phyloP scores from a whole-genome alignment of 805 yeast species.

The Kodamaea restingae region DNA sequence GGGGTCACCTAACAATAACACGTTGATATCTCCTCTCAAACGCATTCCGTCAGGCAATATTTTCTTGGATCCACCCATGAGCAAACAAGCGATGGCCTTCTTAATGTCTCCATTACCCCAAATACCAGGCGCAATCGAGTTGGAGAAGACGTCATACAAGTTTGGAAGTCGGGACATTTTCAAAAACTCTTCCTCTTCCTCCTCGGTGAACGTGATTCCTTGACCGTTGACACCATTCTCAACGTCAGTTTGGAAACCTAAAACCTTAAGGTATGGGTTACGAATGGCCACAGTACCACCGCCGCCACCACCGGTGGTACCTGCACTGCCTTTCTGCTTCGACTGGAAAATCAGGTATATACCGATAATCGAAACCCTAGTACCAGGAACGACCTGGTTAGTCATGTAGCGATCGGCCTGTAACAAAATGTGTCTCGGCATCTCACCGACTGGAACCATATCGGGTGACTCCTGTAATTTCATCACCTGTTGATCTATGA shows the following conservation, averaged over 20 bases:
- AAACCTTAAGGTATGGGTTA: slow-evolving; percentile 81
- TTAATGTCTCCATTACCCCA: slow-evolving; percentile 92
- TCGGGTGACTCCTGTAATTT: slow-evolving; percentile 97
- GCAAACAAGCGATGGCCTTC: slow-evolving; percentile 84
- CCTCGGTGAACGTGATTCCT: slow-evolving; percentile 68
- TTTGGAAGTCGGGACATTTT: slow-evolving; percentile 78
- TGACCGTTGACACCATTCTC: slow-evolving; percentile 62
- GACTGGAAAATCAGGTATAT: slow-evolving; percentile 84
- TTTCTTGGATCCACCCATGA: slow-evolving; percentile 93
- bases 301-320: slow-evolving; percentile 14
- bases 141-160: slow-evolving; percentile 78
- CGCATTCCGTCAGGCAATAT: slow-evolving; percentile 93
- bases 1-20: slow-evolving; percentile 91
- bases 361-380: slow-evolving; percentile 87
- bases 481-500: slow-evolving; percentile 90
- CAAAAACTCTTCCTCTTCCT: slow-evolving; percentile 90
- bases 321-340: slow-evolving; percentile 47
- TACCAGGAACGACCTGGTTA: slow-evolving; percentile 91
- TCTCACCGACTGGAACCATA: slow-evolving; percentile 97
- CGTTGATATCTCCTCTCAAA: slow-evolving; percentile 95
- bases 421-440: slow-evolving; percentile 89
- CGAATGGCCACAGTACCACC: slow-evolving; percentile 77
- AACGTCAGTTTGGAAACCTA: slow-evolving; percentile 84
- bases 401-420: slow-evolving; percentile 88
- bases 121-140: slow-evolving; percentile 93